These are phyloP conservation scores for Vanrija sp. DNA, from an alignment of 1,284 basidiomycete genomes.

Conservation along the genomic window DNA sequence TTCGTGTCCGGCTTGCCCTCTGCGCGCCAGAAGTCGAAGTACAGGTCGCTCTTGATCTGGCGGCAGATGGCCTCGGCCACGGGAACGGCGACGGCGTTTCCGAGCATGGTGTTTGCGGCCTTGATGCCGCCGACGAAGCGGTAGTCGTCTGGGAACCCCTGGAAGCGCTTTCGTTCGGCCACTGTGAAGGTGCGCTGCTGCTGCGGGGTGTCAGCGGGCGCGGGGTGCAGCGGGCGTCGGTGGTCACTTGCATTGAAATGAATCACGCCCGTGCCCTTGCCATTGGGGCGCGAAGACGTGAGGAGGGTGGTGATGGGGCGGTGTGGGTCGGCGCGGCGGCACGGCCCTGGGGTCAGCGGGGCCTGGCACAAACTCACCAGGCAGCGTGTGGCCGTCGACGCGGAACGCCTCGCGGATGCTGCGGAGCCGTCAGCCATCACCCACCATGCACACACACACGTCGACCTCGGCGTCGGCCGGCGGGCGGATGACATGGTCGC, in stretches of 20 bases:
- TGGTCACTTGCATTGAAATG: constrained; percentile 20
- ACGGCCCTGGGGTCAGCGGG: no score
- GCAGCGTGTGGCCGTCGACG: not conserved
- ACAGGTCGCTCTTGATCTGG: constrained; percentile 17
- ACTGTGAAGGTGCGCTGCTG: constrained; percentile 22
- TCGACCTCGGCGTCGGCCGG: constrained; percentile 3
- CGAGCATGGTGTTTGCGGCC: constrained; percentile 9
- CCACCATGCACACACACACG: constrained; percentile 5
- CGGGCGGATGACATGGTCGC: constrained; percentile 22
- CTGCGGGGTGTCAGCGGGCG: constrained; percentile 5
- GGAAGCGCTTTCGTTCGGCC: constrained; percentile 26
- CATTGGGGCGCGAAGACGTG: constrained; percentile 12
- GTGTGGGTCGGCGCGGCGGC: not conserved
- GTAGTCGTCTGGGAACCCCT: constrained; percentile 28
- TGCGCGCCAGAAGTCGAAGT: constrained; percentile 17
- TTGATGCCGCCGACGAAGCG: constrained; percentile 12
- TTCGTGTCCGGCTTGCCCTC: constrained; percentile 7
- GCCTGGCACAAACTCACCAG: no score
- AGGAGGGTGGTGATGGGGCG: constrained; percentile 15
- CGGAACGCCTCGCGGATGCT: not conserved
- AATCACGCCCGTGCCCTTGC: constrained; percentile 12
- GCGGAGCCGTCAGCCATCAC: not conserved
- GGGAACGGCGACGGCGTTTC: constrained; percentile 22
- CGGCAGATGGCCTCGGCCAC: constrained; percentile 21
- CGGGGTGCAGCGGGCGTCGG: not conserved